phyloP scores from a whole-genome alignment of 306 rosid genomes.

The Cucumis sativus region Cucumber_9930_V3 NC_026660.2:12523001-12523500 shows the following conservation, averaged over 20 bases:
- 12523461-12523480: slow-evolving; percentile 5
- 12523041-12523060: slow-evolving; percentile 12
- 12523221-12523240: slow-evolving; percentile 14
- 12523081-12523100: slow-evolving; percentile 10
- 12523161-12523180: slow-evolving; percentile 7
- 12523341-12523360: slow-evolving; percentile 11
- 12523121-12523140: slow-evolving; percentile 13
- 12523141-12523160: slow-evolving; percentile 9
- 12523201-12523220: slow-evolving; percentile 9
- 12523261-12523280: slow-evolving; percentile 12
- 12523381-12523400: slow-evolving; percentile 1
- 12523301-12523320: slow-evolving; percentile 10
- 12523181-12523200: slow-evolving; percentile 9
- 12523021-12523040: slow-evolving; percentile 17
- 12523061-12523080: slow-evolving; percentile 14
- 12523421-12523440: slow-evolving; percentile 13
- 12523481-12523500: slow-evolving; percentile 8
- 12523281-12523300: slow-evolving; percentile 8
- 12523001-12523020: slow-evolving; percentile 20
- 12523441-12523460: slow-evolving; percentile 13
- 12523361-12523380: slow-evolving; percentile 14
- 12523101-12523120: slow-evolving; percentile 11
- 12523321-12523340: slow-evolving; percentile 8
- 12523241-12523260: slow-evolving; percentile 14
- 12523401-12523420: slow-evolving; percentile 14